Evolutionary conservation across 2,329 filamentous ascomycete genomes (phyloP).

Genomic region (Orbilia ellipsospora): DNA sequence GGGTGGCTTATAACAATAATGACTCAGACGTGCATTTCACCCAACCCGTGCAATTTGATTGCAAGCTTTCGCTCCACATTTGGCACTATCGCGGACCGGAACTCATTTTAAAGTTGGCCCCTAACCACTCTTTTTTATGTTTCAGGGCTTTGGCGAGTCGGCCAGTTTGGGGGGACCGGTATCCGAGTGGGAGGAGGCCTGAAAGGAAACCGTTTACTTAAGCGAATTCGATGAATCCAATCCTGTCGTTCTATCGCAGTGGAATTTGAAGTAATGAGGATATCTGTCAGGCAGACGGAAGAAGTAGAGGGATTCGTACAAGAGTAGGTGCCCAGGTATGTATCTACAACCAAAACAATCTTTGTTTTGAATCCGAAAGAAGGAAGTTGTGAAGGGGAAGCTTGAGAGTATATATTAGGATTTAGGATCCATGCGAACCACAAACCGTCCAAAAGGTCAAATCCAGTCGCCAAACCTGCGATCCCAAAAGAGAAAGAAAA

Average conservation of each 20-base stretch:
- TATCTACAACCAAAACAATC: too few relatives aligned
- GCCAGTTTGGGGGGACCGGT: too few relatives aligned
- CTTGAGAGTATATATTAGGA: conserved; percentile 8
- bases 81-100: conserved; percentile 5
- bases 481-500: conserved; percentile 6
- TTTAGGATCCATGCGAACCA: conserved; percentile 30
- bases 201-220: too few relatives aligned
- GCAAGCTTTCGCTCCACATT: neutral
- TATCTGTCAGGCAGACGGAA: too few relatives aligned
- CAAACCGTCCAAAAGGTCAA: conserved; percentile 10
- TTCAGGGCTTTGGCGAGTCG: neutral
- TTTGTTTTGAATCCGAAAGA: neutral
- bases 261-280: too few relatives aligned
- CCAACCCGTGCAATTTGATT: neutral
- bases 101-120: neutral
- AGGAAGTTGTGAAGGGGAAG: neutral
- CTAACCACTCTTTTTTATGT: neutral
- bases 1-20: neutral
- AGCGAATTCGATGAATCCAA: too few relatives aligned
- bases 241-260: too few relatives aligned
- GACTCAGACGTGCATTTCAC: conserved; percentile 6
- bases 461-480: conserved; percentile 13
- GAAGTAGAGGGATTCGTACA: too few relatives aligned
- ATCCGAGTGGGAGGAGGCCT: too few relatives aligned
- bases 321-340: too few relatives aligned